Base-by-base conservation (phyloP, 2,329 filamentous ascomycete genomes). In the Zasmidium citrigriseum region DNA sequence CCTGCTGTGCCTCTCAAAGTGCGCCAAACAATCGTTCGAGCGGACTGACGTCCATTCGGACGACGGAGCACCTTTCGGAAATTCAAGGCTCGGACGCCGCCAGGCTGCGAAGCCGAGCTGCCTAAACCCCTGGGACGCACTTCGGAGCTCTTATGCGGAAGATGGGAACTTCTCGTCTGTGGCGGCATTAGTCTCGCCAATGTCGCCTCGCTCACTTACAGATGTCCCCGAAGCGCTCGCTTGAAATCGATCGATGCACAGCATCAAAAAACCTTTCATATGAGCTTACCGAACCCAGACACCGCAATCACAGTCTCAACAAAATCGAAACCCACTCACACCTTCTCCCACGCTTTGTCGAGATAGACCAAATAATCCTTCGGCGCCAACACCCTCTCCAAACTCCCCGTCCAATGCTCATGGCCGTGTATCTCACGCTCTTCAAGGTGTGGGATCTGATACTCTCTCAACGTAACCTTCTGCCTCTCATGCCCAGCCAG, bases 321-420 rank as follows among this genome's bases (percentile, higher is more conserved):
- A n/a, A n/a, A n/a, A n/a, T n/a, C n/a, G n/a, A n/a, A n/a, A n/a
- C n/a, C n/a, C n/a, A n/a, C n/a, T n/a, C n/a, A n/a, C n/a, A n/a
- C n/a, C n/a, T n/a, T 16, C 7, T 41, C 34, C 34, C 34, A 41
- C 7, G 34, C 34, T n/a, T 41, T 7, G 14, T 41, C 34, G 12
- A 41, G 14, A 41, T 41, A 41, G 12, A n/a, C 34, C 34, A 41
- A 41, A n/a, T 41, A n/a, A 4, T 54, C 52, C 44, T 54, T 24
- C 41, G 52, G 52, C 41, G 52, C 52, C 27, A 54, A 18, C 14
- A 44, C 18, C 22, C 44, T 21, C 16, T 54, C 52, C 41, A 54
- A 9, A 18, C 52, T 45, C 14, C 52, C 52, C 20, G 22, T 46
- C 52, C 52, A 54, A 23, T 46, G 46, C 20, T 46, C 52, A 22